These are phyloP conservation scores for Dictyostelium purpureum DNA, from an alignment of 78 protist genomes.

Conservation along the genomic window DNA sequence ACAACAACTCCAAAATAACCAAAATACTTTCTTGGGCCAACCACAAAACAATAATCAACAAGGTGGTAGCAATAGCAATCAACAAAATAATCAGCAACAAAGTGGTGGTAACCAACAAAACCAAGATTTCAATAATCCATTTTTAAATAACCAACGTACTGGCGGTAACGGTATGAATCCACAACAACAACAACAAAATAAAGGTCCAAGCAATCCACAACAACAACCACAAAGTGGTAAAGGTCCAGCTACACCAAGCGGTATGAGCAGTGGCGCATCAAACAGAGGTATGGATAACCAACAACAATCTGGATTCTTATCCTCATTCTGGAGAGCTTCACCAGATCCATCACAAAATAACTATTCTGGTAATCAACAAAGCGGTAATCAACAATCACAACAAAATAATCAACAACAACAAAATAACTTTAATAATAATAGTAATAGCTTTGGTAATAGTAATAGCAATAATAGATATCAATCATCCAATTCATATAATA, in stretches of 20 bases:
- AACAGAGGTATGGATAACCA: neutral
- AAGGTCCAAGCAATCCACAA: slow-evolving; percentile 22
- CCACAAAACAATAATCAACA: neutral
- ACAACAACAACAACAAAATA: neutral
- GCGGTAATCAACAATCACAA: neutral
- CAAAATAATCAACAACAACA: slow-evolving; percentile 12
- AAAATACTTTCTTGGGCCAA: slow-evolving; percentile 4
- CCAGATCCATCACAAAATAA: slow-evolving; percentile 10
- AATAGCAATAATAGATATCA: neutral
- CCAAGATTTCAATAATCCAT: neutral
- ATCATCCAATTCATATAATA: neutral
- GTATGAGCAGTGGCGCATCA: neutral
- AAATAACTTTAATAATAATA: neutral
- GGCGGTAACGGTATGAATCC: neutral
- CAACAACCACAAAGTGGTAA: neutral
- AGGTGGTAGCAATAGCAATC: neutral
- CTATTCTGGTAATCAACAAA: neutral
- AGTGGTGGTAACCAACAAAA: neutral
- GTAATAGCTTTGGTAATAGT: neutral
- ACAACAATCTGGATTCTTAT: slow-evolving; percentile 26
- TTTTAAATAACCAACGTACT: neutral
- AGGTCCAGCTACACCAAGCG: neutral
- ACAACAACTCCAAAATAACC: slow-evolving; percentile 48
- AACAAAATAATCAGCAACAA: neutral
- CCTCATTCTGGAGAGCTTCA: neutral